These are phyloP conservation scores for Acmispon strigosus DNA, from an alignment of 306 rosid genomes.

Conservation along the genomic window DNA sequence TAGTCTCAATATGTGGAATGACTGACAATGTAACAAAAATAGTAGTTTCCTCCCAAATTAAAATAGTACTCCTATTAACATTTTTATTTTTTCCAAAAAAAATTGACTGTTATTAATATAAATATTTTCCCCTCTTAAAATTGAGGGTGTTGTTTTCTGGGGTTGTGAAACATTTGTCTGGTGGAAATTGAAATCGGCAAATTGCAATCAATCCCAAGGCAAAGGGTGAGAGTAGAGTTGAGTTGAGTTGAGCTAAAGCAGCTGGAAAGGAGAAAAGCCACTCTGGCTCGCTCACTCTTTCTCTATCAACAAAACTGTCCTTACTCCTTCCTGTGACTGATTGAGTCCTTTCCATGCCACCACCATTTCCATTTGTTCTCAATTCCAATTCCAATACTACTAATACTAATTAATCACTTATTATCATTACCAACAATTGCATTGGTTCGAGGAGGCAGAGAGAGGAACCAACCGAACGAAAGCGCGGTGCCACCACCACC, in stretches of 20 bases:
- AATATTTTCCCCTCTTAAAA: background rate
- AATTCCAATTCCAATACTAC: background rate
- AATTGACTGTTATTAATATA: background rate
- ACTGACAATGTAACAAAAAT: no score
- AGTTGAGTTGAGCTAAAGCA: background rate
- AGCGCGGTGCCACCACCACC: no score
- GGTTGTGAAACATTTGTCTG: constrained; percentile 32
- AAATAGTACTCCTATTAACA: no score
- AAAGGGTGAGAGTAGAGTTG: background rate
- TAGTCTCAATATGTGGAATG: no score
- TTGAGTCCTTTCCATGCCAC: background rate
- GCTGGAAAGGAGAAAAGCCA: constrained; percentile 15
- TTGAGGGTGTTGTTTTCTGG: background rate
- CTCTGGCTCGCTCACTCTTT: background rate
- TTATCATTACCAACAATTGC: background rate
- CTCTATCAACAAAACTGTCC: background rate
- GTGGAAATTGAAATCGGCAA: constrained; percentile 17
- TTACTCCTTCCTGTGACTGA: background rate
- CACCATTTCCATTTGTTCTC: background rate
- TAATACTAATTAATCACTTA: background rate
- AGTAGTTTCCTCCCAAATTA: background rate
- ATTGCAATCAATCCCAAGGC: background rate
- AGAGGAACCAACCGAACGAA: background rate
- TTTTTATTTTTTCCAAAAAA: no score
- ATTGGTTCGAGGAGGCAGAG: no score